Evolutionary conservation across 345 rosid species (phyloP).

Genomic region (Sonneratia alba): DNA sequence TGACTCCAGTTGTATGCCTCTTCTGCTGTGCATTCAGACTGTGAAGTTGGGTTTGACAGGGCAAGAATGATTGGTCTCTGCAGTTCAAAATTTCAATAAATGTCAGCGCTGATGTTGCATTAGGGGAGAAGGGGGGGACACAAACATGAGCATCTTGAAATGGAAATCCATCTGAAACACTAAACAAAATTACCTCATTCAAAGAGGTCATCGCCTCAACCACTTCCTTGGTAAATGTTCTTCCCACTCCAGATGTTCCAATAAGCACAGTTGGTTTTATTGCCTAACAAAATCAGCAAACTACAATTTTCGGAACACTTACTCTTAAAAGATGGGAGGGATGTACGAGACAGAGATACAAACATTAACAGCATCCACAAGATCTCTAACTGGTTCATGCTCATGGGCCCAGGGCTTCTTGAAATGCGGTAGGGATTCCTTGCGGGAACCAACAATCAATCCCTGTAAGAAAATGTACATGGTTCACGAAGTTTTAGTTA

Average conservation of each 20-base stretch:
- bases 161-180: too few relatives aligned
- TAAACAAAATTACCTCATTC: slow-evolving; percentile 45
- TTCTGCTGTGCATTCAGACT: slow-evolving; percentile 96
- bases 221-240: slow-evolving; percentile 79
- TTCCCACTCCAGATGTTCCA: slow-evolving; percentile 93
- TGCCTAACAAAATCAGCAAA: slow-evolving; percentile 29
- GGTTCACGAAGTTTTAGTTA: neutral
- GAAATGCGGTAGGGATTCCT: slow-evolving; percentile 81
- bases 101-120: neutral
- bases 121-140: neutral
- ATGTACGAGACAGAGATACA: neutral
- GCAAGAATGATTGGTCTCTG: slow-evolving; percentile 86
- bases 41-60: slow-evolving; percentile 96
- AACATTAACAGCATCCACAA: slow-evolving; percentile 70
- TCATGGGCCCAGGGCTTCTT: slow-evolving; percentile 98
- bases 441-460: slow-evolving; percentile 73
- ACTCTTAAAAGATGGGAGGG: slow-evolving; percentile 9
- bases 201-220: slow-evolving; percentile 77
- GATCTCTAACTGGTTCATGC: slow-evolving; percentile 58
- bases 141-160: neutral
- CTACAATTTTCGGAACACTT: slow-evolving; percentile 7
- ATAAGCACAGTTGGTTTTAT: slow-evolving; percentile 87
- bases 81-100: slow-evolving; percentile 10
- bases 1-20: slow-evolving; percentile 83
- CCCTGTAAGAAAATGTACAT: slow-evolving; percentile 40